Base-by-base conservation (phyloP, 108 stramenopile species). In the Cyclotella baltica region DNA sequence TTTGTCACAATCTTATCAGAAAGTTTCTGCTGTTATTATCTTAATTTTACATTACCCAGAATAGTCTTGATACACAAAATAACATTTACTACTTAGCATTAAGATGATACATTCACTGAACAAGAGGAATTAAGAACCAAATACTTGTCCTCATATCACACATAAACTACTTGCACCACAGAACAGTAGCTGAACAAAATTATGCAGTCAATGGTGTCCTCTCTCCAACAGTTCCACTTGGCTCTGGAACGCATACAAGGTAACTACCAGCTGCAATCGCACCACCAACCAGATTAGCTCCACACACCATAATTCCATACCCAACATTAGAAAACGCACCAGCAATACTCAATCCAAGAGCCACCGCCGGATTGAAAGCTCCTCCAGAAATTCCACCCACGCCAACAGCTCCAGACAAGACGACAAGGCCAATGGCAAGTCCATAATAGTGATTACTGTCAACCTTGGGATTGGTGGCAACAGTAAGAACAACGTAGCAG, bases 301-400 rank as follows among this genome's bases (percentile, higher is more conserved):
- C 71, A 37, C 35, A 13, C 4, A 72, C 59, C 30, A 62, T 46
- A 61, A 61, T 13, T 10, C 43, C 58, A 62, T 72, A 72, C 1
- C 58, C 29, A 19, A 72, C 30, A 47, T 72, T 72, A 11, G 58
- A 40, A 59, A 72, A 62, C 16, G 57, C 71, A 33, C 58, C 40
- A 13, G 64, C 33, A 47, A 80, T 47, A n/a, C 72, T 66, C 53
- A 80, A 35, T 1, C 78, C 78, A 16, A 80, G 52, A 33, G 78
- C 62, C 6, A 80, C 78, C 37, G 77, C 77, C 18, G 77, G 77
- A 56, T 78, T 78, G 36, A 78, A 78, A 29, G 77, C 71, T 25
- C 71, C 77, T 47, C 77, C 77, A 63, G 53, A 57, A 64, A 64
- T 65, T 11, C 23, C 29, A 52, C 77, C 77, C 13, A 72, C 72